Evolutionary conservation across 2,329 filamentous ascomycete genomes (phyloP).

Genomic region (Calonectria fujianensis): DNA sequence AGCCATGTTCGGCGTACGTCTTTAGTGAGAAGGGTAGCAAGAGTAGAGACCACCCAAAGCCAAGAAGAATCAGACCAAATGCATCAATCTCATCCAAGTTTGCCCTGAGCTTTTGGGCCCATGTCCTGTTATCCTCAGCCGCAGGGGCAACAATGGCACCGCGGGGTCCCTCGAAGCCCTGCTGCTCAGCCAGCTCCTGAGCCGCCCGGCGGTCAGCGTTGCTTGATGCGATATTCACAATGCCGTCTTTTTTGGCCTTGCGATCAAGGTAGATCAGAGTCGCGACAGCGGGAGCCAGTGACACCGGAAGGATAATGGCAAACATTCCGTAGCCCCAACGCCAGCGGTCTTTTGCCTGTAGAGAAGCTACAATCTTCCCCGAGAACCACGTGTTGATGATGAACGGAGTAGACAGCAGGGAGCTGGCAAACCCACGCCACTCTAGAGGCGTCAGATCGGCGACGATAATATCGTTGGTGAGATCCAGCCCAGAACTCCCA

Average conservation of each 20-base stretch:
- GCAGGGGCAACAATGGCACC: constrained; percentile 46
- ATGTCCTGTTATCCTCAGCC: constrained; percentile 43
- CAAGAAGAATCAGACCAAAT: constrained; percentile 67
- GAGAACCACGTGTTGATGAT: constrained; percentile 63
- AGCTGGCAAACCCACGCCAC: constrained; percentile 60
- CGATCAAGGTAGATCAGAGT: constrained; percentile 73
- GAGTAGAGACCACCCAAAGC: constrained; percentile 72
- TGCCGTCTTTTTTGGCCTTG: constrained; percentile 72
- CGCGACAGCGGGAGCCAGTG: constrained; percentile 72
- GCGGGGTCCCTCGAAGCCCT: constrained; percentile 43
- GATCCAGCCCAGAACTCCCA: constrained; percentile 75
- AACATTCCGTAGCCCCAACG: constrained; percentile 75
- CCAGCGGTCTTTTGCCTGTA: constrained; percentile 57
- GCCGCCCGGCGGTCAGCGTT: constrained; percentile 60
- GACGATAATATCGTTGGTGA: constrained; percentile 78
- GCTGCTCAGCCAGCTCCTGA: constrained; percentile 44
- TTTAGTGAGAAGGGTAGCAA: constrained; percentile 80
- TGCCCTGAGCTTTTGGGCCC: constrained; percentile 44
- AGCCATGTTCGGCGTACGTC: constrained; percentile 62
- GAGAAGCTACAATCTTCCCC: constrained; percentile 63
- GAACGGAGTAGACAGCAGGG: constrained; percentile 55
- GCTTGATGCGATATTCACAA: constrained; percentile 61
- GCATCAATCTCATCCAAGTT: constrained; percentile 66
- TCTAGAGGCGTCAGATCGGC: constrained; percentile 75
- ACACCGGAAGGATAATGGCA: constrained; percentile 74